Base-by-base conservation (phyloP, 2,329 filamentous ascomycete genomes). In the Alternaria incomplexa region DNA sequence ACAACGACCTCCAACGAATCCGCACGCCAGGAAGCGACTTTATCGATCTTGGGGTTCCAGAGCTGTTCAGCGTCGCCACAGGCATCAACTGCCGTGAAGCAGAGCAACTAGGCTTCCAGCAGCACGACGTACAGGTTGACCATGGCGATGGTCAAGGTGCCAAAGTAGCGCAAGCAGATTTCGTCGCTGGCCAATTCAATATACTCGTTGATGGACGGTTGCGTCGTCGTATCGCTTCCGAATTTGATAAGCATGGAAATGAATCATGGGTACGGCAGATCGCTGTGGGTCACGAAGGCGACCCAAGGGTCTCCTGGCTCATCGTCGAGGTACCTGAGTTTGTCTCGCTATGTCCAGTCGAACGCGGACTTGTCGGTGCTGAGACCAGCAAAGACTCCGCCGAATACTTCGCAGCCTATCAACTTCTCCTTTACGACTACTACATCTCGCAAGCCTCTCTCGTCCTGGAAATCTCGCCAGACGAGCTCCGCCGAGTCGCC, bases 361-460 rank as follows among this genome's bases (percentile, higher is more conserved):
- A 30, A 2, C 47, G 59, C 11, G 55, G 59, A 3, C 47, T 62
- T 5, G 55, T 61, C 52, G 20, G 65, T 40, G 11, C 48, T 28
- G 43, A 28, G 25, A 58, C 62, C 3, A 56, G 58, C 26, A 64
- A 66, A 55, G 61, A 66, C 5, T 66, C 63, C 0, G 46, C 63
- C 2, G 63, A 66, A 48, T 69, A 68, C 56, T 69, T 68, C 17
- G 65, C 65, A 25, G 61, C 61, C 4, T 66, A 68, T 36, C 67
- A 68, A 32, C 28, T 66, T n/a, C 53, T 69, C 3, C 63, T 69
- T 4, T 66, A 66, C 52, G 65, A 69, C 26, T 69, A 62, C 40
- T 69, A 68, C 58, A 64, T 69, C 43, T 61, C 61, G 9, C 65
- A 68, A 53, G 67, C 65, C 15, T 62, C 67, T 2, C 58, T 68